Percentiles rank a stretch among this genome's conserved stretches.
phyloP scores from a whole-genome alignment of 441 rosid species.

The Geranium incanum region DNA sequence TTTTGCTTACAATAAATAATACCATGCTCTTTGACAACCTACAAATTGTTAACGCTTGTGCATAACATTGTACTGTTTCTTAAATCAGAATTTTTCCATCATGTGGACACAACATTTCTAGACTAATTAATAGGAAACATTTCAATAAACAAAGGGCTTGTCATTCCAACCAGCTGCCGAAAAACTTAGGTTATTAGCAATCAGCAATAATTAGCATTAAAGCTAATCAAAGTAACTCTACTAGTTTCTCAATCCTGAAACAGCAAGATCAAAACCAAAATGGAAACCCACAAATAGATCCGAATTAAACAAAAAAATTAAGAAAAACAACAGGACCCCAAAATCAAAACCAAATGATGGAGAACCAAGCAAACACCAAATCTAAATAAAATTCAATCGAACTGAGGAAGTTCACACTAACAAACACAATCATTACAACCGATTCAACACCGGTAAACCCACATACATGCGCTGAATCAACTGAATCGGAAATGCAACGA shows the following conservation, averaged over 20 bases:
- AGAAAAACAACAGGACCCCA: constrained; percentile 36
- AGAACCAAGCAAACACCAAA: constrained; percentile 28
- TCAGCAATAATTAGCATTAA: background rate
- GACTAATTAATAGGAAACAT: too few relatives aligned
- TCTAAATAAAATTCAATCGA: constrained; percentile 7
- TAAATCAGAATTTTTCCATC: too few relatives aligned
- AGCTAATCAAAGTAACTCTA: constrained; percentile 8
- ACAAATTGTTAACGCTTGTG: too few relatives aligned
- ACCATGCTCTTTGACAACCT: too few relatives aligned
- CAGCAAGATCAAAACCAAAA: constrained; percentile 14
- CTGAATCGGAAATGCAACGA: background rate
- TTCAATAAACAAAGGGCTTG: too few relatives aligned
- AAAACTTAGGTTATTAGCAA: too few relatives aligned
- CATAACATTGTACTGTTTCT: too few relatives aligned
- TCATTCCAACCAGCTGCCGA: too few relatives aligned
- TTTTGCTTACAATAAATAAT: too few relatives aligned
- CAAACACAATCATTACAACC: constrained; percentile 14
- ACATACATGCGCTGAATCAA: background rate
- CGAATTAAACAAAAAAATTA: background rate
- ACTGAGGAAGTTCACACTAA: constrained; percentile 15
- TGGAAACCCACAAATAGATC: constrained; percentile 1
- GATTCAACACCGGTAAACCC: background rate
- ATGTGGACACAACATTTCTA: too few relatives aligned
- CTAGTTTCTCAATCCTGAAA: constrained; percentile 22
- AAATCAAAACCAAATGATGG: constrained; percentile 14